Percentiles rank a stretch among this genome's conserved stretches.
Evolutionary conservation across 2,329 filamentous ascomycete genomes (phyloP).

Genomic region (Beauveria sp.): DNA sequence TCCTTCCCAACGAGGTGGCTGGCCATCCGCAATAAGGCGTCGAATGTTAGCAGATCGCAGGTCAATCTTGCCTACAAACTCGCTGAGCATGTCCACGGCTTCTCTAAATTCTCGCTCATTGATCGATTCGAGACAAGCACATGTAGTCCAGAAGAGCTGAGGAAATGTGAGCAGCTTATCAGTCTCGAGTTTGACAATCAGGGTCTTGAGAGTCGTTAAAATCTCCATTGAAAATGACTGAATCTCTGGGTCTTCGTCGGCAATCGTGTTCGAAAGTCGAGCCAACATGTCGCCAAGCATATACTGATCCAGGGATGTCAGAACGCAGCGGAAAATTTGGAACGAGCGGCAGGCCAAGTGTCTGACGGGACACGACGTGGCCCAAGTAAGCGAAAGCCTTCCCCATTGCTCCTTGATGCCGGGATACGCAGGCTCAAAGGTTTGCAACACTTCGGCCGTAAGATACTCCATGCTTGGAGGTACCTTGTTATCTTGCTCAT

Average conservation of each 20-base stretch:
- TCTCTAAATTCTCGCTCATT: conserved; percentile 94
- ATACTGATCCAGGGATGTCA: conserved; percentile 79
- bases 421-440: conserved; percentile 78
- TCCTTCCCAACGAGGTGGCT: conserved; percentile 83
- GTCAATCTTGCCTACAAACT: conserved; percentile 77
- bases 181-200: conserved; percentile 76
- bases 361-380: conserved; percentile 89
- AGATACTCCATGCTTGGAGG: conserved; percentile 82
- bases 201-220: conserved; percentile 82
- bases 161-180: conserved; percentile 81
- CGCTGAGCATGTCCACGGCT: conserved; percentile 83
- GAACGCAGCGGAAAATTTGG: conserved; percentile 90
- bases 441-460: conserved; percentile 71
- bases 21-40: conserved; percentile 64
- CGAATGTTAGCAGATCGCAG: conserved; percentile 63
- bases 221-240: conserved; percentile 98
- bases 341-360: conserved; percentile 96
- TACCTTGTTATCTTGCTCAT: conserved; percentile 69
- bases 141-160: conserved; percentile 96
- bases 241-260: conserved; percentile 88
- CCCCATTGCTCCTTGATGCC: conserved; percentile 88
- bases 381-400: conserved; percentile 85
- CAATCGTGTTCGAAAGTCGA: conserved; percentile 90
- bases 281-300: conserved; percentile 98
- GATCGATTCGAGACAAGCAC: conserved; percentile 91